Base-by-base conservation (phyloP, 106 monocot species). In the Xerophyta viscosa region DNA sequence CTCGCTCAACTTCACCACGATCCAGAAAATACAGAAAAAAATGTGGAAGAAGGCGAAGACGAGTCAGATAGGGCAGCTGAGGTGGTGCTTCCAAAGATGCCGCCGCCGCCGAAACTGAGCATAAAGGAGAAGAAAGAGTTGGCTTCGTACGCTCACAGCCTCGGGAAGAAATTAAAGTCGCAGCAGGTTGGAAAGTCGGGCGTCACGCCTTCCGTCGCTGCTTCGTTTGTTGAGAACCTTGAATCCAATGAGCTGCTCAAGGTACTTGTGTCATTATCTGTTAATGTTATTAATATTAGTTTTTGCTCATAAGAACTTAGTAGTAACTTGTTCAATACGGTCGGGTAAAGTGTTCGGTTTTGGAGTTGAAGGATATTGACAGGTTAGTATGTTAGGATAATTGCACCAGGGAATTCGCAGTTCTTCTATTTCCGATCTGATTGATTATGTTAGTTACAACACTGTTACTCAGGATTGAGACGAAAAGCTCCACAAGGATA, bases 161-260 rank as follows among this genome's bases (percentile, higher is more conserved):
- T 98, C 0, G 96, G 96, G 1, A 89, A 98, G 76, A 86, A 89
- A 71, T 85, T 98, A 41, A 89, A 89, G 57, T 56, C 47, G 33
- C 96, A 98, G 73, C 96, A 89, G 69, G 77, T 98, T 22, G 89
- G 96, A 39, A 98, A 98, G 60, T 70, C 68, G n/a, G 89, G 96
- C 31, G 71, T 89, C 56, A 98, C 89, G 22, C 68, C 85, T 3
- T 64, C 89, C 13, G 65, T 89, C 12, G 84, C 79, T 11, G 56
- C 85, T 9, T 50, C 96, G 58, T 82, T 98, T 71, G 50, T 69
- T 7, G 89, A 98, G 58, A 66, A 56, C 31, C 96, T 98, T 56
- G 89, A 98, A 66, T 50, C 79, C 48, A 98, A 89, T 20, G 96
- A 98, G 71, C 96, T 98, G 55, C 82, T 89, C 54, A 98, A 98